Evolutionary conservation across 768 basidiomycete genomes (phyloP), one percentile per base, ranked within the genome.

Genomic region (Tylopilus subfusipes): DNA sequence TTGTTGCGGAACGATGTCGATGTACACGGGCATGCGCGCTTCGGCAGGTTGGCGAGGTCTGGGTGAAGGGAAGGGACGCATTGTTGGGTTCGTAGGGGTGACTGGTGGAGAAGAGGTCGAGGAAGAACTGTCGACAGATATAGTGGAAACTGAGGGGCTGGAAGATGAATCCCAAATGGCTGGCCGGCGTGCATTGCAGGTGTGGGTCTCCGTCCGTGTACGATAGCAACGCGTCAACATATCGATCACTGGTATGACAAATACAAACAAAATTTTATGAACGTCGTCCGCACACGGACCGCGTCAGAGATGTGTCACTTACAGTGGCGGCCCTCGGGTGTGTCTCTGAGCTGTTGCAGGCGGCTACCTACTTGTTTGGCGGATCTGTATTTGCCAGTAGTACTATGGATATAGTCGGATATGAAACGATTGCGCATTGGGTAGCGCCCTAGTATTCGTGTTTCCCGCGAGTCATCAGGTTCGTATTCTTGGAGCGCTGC

Each of bases 291-390:
- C 61, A 65, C 45, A 68, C 42, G 44, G 49, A 60, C 60, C 69
- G 68, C 66, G 39, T 50, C 46, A 57, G 49, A 2, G 39, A 49
- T 48, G 24, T 56, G 50, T 9, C 27, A 79, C 86, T 71, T 67
- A 90, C 88, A 73, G 67, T 81, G 75, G 67, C 85, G 86, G 36
- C 86, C 87, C 45, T 85, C 82, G 60, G 82, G 79, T 3, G 86
- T 85, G 68, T 90, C 87, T 60, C 86, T 74, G 49, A 90, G 78
- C 63, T 90, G 88, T 65, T 90, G 88, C 30, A 90, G 74, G 52
- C 88, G 85, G 63, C 85, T 88, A 53, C 88, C 88, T 44, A 90
- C 88, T 69, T 90, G 88, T 67, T 90, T 90, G 22, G 88, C 81
- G 9, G 85, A 85, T 55, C 88, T 78, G 56, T 78, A 75, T 67